A percentile compares a stretch with the other conserved stretches of the same genome.
phyloP scores from a whole-genome alignment of 129 eudicot species.

The Chrysanthemum lavandulifolium region DNA sequence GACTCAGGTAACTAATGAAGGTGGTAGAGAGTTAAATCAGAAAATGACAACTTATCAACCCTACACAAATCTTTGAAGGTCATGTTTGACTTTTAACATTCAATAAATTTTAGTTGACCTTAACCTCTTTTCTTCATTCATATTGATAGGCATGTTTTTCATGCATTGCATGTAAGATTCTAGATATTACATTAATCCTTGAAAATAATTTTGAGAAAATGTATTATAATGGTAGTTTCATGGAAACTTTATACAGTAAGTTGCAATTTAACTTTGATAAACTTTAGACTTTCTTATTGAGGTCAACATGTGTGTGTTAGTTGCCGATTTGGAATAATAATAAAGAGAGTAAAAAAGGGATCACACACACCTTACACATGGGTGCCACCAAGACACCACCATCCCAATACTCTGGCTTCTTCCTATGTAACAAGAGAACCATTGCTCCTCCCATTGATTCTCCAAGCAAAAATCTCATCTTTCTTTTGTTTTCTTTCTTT shows the following conservation, averaged over 20 bases:
- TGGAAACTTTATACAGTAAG: neutral
- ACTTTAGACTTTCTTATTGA: neutral
- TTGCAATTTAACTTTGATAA: neutral
- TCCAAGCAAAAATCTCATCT: constrained; percentile 70
- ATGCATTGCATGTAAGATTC: neutral
- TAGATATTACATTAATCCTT: neutral
- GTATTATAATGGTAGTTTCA: neutral
- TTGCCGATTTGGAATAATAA: constrained; percentile 17
- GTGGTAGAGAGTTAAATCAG: constrained; percentile 6
- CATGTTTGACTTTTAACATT: constrained; percentile 10
- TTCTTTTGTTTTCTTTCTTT: constrained; percentile 58
- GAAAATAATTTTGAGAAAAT: neutral
- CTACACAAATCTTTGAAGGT: neutral
- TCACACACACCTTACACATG: constrained; percentile 76
- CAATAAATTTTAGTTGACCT: constrained; percentile 6
- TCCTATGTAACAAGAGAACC: constrained; percentile 69
- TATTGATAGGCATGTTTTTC: neutral
- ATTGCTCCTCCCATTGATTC: constrained; percentile 99
- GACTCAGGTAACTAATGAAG: neutral
- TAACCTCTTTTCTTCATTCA: neutral
- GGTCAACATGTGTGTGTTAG: neutral
- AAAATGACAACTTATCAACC: constrained; percentile 12
- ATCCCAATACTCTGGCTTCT: constrained; percentile 83
- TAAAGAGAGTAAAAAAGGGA: neutral
- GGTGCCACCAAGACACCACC: constrained; percentile 92